These are phyloP conservation scores for Microdochium bolleyi DNA, from an alignment of 2,329 filamentous ascomycete species.

Conservation along the genomic window DNA sequence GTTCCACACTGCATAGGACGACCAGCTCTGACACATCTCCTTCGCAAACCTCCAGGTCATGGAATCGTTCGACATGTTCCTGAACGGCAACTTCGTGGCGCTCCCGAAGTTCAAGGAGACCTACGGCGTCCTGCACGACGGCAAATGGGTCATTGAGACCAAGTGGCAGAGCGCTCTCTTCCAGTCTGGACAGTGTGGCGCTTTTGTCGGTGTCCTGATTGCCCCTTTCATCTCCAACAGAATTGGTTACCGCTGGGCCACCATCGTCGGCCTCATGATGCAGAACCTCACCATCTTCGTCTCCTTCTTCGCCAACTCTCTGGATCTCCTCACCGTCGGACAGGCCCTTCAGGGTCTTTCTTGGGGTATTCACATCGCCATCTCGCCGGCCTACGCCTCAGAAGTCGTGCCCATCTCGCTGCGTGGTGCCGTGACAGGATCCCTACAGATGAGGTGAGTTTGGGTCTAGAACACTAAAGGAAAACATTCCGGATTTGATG, in stretches of 20 bases:
- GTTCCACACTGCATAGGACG: too few species aligned
- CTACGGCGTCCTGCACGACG: constrained; percentile 23
- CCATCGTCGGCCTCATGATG: constrained; percentile 16
- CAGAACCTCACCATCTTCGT: constrained; percentile 30
- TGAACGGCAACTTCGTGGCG: constrained; percentile 38
- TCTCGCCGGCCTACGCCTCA: constrained; percentile 51
- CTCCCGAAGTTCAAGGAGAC: constrained; percentile 24
- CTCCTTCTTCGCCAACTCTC: constrained; percentile 43
- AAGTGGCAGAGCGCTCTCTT: constrained; percentile 31
- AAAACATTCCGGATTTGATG: too few species aligned
- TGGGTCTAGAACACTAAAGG: too few species aligned
- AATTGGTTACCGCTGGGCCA: constrained; percentile 28
- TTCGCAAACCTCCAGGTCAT: constrained; percentile 29
- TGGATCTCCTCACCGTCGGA: constrained; percentile 33
- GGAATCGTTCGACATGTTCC: constrained; percentile 41
- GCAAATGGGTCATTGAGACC: constrained; percentile 23
- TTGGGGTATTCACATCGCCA: constrained; percentile 58
- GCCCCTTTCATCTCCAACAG: constrained; percentile 27
- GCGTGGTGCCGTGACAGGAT: constrained; percentile 48
- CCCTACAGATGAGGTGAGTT: constrained; percentile 45
- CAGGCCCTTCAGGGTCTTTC: constrained; percentile 52
- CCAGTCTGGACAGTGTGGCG: constrained; percentile 22
- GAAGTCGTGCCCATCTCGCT: constrained; percentile 52
- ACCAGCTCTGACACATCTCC: background rate
- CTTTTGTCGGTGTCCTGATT: constrained; percentile 25